phyloP scores from a whole-genome alignment of 2,329 filamentous ascomycete genomes.

The Scopulariopsis brevicaulis region DNA sequence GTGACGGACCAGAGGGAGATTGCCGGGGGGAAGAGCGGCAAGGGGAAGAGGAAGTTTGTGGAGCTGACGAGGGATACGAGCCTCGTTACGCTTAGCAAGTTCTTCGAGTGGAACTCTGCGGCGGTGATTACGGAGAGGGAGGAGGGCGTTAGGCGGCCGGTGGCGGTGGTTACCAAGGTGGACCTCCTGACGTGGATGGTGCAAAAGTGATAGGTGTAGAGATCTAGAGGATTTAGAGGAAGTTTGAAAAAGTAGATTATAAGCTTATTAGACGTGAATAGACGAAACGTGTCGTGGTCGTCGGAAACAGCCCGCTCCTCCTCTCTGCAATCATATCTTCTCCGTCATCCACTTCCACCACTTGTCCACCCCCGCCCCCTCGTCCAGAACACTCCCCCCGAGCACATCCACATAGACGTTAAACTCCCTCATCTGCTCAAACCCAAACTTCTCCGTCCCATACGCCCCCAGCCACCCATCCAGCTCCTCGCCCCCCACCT shows the following conservation, averaged over 20 bases:
- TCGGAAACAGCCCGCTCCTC: too few relatives aligned
- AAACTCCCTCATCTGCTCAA: conserved; percentile 73
- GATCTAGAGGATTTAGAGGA: neutral
- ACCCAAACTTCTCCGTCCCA: conserved; percentile 66
- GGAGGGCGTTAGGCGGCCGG: conserved; percentile 52
- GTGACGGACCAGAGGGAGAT: conserved; percentile 75
- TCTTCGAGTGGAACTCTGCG: conserved; percentile 97
- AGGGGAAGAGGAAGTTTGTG: conserved; percentile 65
- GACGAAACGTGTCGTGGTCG: neutral
- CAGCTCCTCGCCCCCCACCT: conserved; percentile 53
- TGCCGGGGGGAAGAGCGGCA: conserved; percentile 19
- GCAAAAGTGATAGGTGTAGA: conserved; percentile 32
- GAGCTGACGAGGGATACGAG: conserved; percentile 90
- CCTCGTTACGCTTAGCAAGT: conserved; percentile 71
- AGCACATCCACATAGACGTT: conserved; percentile 67
- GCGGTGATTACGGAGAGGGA: conserved; percentile 80
- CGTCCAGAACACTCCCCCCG: conserved; percentile 58
- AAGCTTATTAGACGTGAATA: neutral
- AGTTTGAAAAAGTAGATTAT: neutral
- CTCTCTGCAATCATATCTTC: conserved; percentile 41
- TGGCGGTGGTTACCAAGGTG: conserved; percentile 92
- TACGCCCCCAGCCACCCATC: conserved; percentile 79
- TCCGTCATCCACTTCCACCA: conserved; percentile 90
- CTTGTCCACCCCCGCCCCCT: conserved; percentile 60
- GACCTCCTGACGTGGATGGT: conserved; percentile 91